Conservation (phyloP, 345 rosid species). For the Salix dunnii region DNA sequence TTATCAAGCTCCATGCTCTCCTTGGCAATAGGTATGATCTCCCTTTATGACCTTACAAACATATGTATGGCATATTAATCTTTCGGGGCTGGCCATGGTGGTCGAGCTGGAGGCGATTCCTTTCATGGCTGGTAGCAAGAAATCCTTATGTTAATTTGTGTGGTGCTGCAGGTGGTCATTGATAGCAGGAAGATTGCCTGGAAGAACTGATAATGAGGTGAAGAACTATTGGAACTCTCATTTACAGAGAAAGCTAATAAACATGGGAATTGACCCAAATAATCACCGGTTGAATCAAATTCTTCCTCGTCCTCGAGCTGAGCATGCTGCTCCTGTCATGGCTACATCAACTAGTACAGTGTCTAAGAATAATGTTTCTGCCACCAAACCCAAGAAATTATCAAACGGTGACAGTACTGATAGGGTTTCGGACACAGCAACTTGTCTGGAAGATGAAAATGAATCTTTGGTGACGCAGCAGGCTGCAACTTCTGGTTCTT, state of each 20-base stretch:
- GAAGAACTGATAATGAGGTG: conserved; percentile 33
- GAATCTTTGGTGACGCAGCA: background rate
- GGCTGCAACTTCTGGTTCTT: conserved; percentile 1
- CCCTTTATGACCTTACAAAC: background rate
- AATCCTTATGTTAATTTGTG: background rate
- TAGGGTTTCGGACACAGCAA: conserved; percentile 13
- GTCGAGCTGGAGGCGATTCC: background rate
- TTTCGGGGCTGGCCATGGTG: background rate
- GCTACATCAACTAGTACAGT: background rate
- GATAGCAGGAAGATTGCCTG: conserved; percentile 32
- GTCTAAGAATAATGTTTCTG: background rate
- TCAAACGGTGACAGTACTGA: background rate
- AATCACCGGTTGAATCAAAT: conserved; percentile 53
- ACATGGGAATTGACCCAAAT: conserved; percentile 75
- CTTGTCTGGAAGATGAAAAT: conserved; percentile 10
- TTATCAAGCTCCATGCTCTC: conserved; percentile 54
- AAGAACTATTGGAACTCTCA: conserved; percentile 42
- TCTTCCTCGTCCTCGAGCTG: conserved; percentile 21
- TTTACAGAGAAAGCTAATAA: conserved; percentile 52
- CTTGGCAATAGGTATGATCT: conserved; percentile 47
- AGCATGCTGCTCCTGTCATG: background rate
- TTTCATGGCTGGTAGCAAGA: background rate
- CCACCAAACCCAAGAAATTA: background rate
- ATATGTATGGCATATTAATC: background rate
- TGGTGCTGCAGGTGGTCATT: conserved; percentile 29